Evolutionary conservation across 2,329 filamentous ascomycete species (phyloP).

Genomic region (Cryphonectria japonica): DNA sequence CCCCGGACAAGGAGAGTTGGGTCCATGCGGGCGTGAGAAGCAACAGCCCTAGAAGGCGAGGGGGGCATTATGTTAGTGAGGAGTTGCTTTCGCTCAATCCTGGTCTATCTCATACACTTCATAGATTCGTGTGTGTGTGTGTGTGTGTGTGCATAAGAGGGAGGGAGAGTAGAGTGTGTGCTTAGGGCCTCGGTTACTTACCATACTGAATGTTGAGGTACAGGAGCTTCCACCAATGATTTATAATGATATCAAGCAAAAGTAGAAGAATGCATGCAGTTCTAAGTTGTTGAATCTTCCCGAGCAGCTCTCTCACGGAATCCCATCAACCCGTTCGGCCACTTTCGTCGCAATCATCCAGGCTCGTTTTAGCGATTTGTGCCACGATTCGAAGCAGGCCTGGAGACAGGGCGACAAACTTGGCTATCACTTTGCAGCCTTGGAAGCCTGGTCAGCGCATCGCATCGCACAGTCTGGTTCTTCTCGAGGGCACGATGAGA

Average conservation of each 20-base stretch:
- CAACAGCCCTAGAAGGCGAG: conserved; percentile 57
- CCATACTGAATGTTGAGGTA: background rate
- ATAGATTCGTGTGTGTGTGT: background rate
- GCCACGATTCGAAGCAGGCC: background rate
- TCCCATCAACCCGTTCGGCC: background rate
- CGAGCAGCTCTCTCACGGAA: background rate
- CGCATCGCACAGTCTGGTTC: background rate
- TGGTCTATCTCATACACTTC: background rate
- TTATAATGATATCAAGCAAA: background rate
- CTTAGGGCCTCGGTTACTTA: background rate
- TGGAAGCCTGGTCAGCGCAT: background rate
- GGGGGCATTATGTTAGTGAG: background rate
- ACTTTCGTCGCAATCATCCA: background rate
- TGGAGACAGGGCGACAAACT: background rate
- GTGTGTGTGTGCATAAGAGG: background rate
- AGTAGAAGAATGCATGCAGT: background rate
- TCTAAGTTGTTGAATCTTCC: background rate
- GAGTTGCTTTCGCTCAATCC: background rate
- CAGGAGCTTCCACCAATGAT: background rate
- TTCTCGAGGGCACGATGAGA: background rate
- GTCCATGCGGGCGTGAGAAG: conserved; percentile 55
- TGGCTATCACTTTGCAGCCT: conserved; percentile 1
- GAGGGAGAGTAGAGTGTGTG: no score
- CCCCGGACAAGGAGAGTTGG: conserved; percentile 58
- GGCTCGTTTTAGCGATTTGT: background rate